Percentiles rank a stretch among this genome's conserved stretches.
Evolutionary conservation across 1,284 basidiomycete genomes (phyloP).

Genomic region (Gastroboletus turbinatus): DNA sequence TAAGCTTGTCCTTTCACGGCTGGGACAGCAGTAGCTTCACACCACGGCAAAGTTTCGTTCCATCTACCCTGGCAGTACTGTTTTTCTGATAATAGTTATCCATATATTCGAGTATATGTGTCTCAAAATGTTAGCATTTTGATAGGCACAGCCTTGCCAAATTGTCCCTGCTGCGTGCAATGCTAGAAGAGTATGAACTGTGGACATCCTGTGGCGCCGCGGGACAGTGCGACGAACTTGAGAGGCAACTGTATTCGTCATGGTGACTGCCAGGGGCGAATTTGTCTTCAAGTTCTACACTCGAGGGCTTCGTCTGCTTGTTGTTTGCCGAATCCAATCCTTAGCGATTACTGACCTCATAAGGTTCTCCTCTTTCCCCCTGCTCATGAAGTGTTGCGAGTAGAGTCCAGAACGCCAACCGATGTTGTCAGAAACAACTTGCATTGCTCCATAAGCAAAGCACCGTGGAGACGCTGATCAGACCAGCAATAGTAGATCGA

Average conservation of each 20-base stretch:
- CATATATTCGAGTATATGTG: constrained; percentile 5
- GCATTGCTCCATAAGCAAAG: neutral
- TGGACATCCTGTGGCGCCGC: neutral
- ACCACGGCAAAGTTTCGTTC: neutral
- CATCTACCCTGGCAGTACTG: neutral
- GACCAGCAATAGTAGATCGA: neutral
- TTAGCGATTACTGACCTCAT: neutral
- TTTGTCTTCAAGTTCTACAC: neutral
- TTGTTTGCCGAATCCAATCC: neutral
- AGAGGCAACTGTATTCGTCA: too few species aligned
- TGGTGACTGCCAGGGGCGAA: neutral
- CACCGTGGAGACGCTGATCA: neutral
- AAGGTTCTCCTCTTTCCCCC: neutral
- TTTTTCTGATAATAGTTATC: constrained; percentile 21
- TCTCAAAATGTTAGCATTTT: constrained; percentile 23
- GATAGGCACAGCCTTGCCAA: constrained; percentile 2
- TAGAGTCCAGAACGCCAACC: too few species aligned
- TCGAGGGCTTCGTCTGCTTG: neutral
- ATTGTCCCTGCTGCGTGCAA: neutral
- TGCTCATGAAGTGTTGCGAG: neutral
- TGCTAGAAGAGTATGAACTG: neutral
- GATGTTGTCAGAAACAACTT: neutral
- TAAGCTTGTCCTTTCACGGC: neutral
- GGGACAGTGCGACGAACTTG: neutral
- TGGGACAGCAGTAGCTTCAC: neutral